Base-by-base conservation (phyloP, 345 rosid species). In the Noccaea bulbosa region DNA sequence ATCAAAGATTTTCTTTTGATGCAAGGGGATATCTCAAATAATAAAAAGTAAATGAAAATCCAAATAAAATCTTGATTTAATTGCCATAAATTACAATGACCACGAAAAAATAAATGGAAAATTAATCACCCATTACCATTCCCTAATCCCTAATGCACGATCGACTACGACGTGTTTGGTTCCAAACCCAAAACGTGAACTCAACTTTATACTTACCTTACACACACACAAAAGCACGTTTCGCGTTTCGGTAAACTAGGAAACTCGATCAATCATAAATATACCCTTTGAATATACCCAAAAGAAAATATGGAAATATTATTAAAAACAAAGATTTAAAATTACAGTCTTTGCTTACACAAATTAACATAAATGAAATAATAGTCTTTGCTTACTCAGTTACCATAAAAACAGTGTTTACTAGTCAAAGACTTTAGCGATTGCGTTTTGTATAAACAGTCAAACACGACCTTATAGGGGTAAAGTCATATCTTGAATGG, bases 401-500 rank as follows among this genome's bases (percentile, higher is more conserved):
- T 64, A 65, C 77, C 69, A 67, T 74, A 44, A 35, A 16, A 74
- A 52, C 7, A 50, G 5, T 24, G 51, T 44, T 43, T 46, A 60
- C 56, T 51, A 74, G 69, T 74, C 77, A 75, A 62, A 62, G 8
- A 63, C 6, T 35, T 11, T 37, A 30, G 51, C 27, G 41, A 30
- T 45, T 75, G 50, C 7, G 20, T 68, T 52, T 37, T 52, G 50
- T 10, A 2, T 62, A 46, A 62, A 46, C 65, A 75, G 70, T 69
- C 70, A 69, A 69, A 75, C 59, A 69, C 8, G 14, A 3, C 38
- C 51, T 43, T 4, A 44, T 52, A 39, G 52, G 52, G 40, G 41
- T 55, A 62, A 47, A 62, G 79, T 64, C 67, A 76, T 76, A 76
- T 76, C 67, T 70, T 47, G n/a, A 20, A 56, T 57, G 48, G 62